Base-by-base conservation (phyloP, 2,329 filamentous ascomycete genomes). In the Thelonectria rubi region DNA sequence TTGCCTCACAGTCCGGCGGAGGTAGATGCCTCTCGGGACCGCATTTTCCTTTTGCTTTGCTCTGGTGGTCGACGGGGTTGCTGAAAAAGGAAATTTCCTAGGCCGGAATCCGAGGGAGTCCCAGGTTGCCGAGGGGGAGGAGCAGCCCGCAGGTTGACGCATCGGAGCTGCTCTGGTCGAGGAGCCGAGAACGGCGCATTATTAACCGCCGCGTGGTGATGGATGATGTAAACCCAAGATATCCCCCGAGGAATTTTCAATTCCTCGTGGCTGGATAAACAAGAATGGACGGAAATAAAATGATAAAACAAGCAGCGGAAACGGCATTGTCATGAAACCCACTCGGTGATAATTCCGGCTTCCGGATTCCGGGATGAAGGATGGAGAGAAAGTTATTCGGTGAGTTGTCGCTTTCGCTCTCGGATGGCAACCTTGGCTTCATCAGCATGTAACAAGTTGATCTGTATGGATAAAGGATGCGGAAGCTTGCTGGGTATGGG, bases 81-180 rank as follows among this genome's bases (percentile, higher is more conserved):
- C 69, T 67, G 30, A 60, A 68, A 64, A 53, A 42, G 69, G 49
- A 69, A 71, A 62, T 69, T 71, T 55, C 59, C 64, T 57, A 6
- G 51, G 37, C 26, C 56, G 55, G 60, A 55, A 61, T 46, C 62
- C 60, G 46, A 60, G 53, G 17, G 49, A 40, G 15, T 37, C 32
- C 32, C 32, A 24, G 50, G 14, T 34, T 32, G 21, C 32, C 50
- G 46, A 56, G 50, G 55, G 39, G 24, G 49, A 12, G 49, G 40
- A 46, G 21, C 42, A 47, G 11, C 21, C 4, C 8, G 39, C 8
- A n/a, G n/a, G 17, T 17, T 39, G 40, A 32, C 40, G 49, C 51
- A 42, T 55, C 40, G 50, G 47, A 34, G 17, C 32, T 30, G 50
- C 12, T 12, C 15, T 37, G 34, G 3, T 37, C 26, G 34, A 37